phyloP scores from a whole-genome alignment of 2,329 filamentous ascomycete species.

The Fusarium nygamai region DNA sequence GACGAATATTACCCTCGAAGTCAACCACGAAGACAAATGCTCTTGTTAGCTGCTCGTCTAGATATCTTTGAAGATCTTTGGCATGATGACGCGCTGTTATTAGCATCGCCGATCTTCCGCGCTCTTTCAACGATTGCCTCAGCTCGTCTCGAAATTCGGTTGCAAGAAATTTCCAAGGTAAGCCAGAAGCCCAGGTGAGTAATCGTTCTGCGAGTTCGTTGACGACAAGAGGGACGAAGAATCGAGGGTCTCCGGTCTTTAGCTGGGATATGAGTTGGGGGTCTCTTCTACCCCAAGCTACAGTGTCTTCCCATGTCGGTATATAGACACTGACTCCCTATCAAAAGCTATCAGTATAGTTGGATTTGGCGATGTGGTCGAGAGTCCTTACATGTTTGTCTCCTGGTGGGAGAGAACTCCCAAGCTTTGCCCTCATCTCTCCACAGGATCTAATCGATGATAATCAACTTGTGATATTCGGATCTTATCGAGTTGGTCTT shows the following conservation, averaged over 20 bases:
- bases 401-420: constrained; percentile 39
- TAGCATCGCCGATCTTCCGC: constrained; percentile 10
- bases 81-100: constrained; percentile 29
- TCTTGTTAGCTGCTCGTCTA: constrained; percentile 6
- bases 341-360: background rate
- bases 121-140: background rate
- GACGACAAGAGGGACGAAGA: constrained; percentile 41
- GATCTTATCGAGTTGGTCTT: background rate
- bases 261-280: constrained; percentile 33
- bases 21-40: constrained; percentile 6
- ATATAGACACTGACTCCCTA: constrained; percentile 46
- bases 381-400: constrained; percentile 40
- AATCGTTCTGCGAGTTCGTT: constrained; percentile 30
- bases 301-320: constrained; percentile 43
- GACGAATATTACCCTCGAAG: background rate
- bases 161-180: background rate
- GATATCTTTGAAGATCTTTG: constrained; percentile 25
- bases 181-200: constrained; percentile 22
- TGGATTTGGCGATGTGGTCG: background rate
- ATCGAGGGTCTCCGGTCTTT: constrained; percentile 44
- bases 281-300: constrained; percentile 39
- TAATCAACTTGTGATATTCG: background rate
- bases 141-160: background rate
- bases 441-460: background rate
- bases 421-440: constrained; percentile 21